These are phyloP conservation scores for Leishmania tropica DNA, from an alignment of 208 protist genomes.

Conservation along the genomic window DNA sequence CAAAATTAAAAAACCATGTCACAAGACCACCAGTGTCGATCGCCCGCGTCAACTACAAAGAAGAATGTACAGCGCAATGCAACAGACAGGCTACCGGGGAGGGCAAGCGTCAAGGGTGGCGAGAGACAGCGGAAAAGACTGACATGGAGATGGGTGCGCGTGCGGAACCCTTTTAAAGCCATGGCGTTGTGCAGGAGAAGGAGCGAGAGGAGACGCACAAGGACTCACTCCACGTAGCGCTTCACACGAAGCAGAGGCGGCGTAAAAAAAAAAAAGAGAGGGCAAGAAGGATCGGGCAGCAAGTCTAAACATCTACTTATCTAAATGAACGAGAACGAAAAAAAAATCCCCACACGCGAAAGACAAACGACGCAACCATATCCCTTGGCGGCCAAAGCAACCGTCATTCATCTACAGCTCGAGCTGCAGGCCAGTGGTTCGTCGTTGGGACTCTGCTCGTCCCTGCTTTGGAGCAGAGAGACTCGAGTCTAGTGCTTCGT, in stretches of 20 bases:
- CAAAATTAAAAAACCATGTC: not conserved
- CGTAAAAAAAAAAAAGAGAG: not conserved
- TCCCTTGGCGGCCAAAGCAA: not conserved
- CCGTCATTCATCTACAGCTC: conserved; percentile 9
- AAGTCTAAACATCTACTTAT: not conserved
- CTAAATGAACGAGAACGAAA: conserved; percentile 6
- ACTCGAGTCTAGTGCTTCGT: not conserved
- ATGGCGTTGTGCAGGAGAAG: not conserved
- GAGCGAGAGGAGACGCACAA: not conserved
- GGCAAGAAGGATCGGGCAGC: not conserved
- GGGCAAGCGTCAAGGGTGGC: not conserved
- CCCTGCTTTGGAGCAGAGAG: not conserved
- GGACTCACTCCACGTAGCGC: not conserved
- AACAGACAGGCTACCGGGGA: not conserved
- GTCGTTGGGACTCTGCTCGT: conserved; percentile 1
- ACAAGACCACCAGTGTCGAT: not conserved
- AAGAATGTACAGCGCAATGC: not conserved
- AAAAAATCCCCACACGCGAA: not conserved
- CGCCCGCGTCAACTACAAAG: not conserved
- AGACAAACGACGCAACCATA: not conserved
- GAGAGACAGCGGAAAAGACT: not conserved
- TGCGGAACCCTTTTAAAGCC: not conserved
- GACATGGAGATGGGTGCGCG: not conserved
- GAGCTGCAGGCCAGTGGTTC: conserved; percentile 21
- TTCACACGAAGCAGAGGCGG: not conserved